Conservation (phyloP, 2,329 filamentous ascomycete species). For the Sporothrix schenckii region DNA sequence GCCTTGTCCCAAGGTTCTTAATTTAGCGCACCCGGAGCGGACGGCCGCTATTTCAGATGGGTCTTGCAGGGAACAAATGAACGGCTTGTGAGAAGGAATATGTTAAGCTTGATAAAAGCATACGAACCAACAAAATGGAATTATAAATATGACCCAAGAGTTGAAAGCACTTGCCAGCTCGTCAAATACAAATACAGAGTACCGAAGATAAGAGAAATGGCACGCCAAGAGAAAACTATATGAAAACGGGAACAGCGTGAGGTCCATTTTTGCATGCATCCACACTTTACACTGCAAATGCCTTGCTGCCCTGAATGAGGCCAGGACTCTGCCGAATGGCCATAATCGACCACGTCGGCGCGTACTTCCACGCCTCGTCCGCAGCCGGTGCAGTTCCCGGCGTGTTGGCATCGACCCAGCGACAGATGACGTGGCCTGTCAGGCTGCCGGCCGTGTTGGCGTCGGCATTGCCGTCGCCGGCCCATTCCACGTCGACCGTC, state of each 20-base stretch:
- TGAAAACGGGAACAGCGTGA: background rate
- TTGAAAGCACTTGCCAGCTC: background rate
- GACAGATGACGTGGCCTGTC: constrained; percentile 71
- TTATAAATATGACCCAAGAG: background rate
- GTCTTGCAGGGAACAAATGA: background rate
- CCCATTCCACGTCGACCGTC: constrained; percentile 74
- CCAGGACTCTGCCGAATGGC: constrained; percentile 72
- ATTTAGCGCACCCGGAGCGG: constrained; percentile 12
- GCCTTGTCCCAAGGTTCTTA: background rate
- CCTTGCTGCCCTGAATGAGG: constrained; percentile 77
- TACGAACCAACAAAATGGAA: background rate
- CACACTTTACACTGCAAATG: constrained; percentile 56
- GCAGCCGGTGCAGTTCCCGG: constrained; percentile 75
- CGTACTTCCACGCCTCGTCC: constrained; percentile 75
- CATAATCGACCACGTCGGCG: constrained; percentile 77
- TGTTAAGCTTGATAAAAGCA: background rate
- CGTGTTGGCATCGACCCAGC: constrained; percentile 85
- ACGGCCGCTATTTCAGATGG: background rate
- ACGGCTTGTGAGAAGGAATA: background rate
- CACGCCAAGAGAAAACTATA: background rate
- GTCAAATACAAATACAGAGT: constrained; percentile 10
- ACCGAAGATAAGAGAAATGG: background rate
- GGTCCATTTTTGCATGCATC: background rate
- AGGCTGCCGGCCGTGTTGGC: constrained; percentile 43
- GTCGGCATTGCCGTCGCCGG: constrained; percentile 40